These are phyloP conservation scores for Jamesozyma lodderae DNA, from an alignment of 805 yeast genomes.

Conservation along the genomic window DNA sequence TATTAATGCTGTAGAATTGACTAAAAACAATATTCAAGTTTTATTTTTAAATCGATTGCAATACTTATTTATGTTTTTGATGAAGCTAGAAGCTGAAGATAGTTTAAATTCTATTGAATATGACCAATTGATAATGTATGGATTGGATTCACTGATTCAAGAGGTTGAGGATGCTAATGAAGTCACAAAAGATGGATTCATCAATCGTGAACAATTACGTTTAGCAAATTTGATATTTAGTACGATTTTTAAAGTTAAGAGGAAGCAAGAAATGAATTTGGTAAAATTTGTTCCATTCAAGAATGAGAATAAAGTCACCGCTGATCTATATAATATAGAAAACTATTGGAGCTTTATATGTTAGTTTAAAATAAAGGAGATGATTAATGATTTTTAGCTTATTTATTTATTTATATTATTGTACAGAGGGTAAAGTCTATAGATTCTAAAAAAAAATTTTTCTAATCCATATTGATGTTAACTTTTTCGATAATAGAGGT, in stretches of 20 bases:
- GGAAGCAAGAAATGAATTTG: slow-evolving; percentile 12
- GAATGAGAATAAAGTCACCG: slow-evolving; percentile 2
- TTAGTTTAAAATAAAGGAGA: neutral
- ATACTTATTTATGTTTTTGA: slow-evolving; percentile 29
- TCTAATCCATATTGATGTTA: slow-evolving; percentile 28
- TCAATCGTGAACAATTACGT: slow-evolving; percentile 8
- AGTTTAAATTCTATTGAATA: slow-evolving; percentile 9
- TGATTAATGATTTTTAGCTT: no score
- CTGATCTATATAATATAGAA: slow-evolving; percentile 11
- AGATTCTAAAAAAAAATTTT: neutral
- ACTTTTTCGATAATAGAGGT: slow-evolving; percentile 27
- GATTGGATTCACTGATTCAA: slow-evolving; percentile 19
- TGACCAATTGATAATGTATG: slow-evolving; percentile 20
- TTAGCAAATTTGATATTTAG: slow-evolving; percentile 18
- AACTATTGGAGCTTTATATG: slow-evolving; percentile 23
- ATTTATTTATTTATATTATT: slow-evolving; percentile 2
- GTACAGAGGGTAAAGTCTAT: neutral
- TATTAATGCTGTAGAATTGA: slow-evolving; percentile 9
- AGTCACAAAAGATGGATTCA: neutral
- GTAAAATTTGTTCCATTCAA: slow-evolving; percentile 9
- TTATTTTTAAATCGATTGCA: slow-evolving; percentile 26
- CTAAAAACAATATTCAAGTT: slow-evolving; percentile 16
- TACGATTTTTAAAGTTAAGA: slow-evolving; percentile 17
- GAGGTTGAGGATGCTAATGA: neutral
- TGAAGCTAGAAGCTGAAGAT: slow-evolving; percentile 24